These are phyloP conservation scores for Euphorbia lathyris DNA, from an alignment of 345 rosid genomes.

Conservation along the genomic window DNA sequence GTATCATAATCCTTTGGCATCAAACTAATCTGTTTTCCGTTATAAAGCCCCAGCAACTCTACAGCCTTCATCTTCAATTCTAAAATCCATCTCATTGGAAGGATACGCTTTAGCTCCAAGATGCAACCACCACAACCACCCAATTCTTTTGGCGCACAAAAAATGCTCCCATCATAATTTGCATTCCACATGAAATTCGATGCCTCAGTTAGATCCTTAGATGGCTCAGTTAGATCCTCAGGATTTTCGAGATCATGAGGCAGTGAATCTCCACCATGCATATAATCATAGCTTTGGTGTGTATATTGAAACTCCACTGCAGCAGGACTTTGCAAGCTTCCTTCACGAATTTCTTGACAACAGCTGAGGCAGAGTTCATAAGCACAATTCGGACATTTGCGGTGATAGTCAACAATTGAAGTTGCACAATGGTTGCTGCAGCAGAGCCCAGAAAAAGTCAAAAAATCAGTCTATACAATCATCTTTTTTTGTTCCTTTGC, in stretches of 20 bases:
- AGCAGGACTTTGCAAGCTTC: constrained; percentile 35
- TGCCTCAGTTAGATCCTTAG: too few species aligned
- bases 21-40: constrained; percentile 16
- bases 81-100: constrained; percentile 47
- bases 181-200: constrained; percentile 39
- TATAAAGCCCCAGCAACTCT: constrained; percentile 27
- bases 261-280: constrained; percentile 61
- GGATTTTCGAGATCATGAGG: constrained; percentile 17
- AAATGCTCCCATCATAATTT: constrained; percentile 50
- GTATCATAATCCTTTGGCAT: constrained; percentile 20
- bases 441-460: constrained; percentile 14
- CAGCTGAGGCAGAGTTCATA: constrained; percentile 80
- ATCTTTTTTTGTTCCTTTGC: background rate
- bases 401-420: constrained; percentile 77
- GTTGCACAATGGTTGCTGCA: constrained; percentile 84
- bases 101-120: constrained; percentile 65
- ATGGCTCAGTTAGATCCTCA: constrained; percentile 27
- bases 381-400: constrained; percentile 69
- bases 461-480: background rate
- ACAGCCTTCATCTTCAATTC: constrained; percentile 44
- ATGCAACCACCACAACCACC: constrained; percentile 72
- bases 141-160: constrained; percentile 58
- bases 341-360: constrained; percentile 69
- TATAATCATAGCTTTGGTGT: constrained; percentile 55
- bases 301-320: constrained; percentile 41